Percentiles rank a stretch among this genome's conserved stretches.
phyloP scores from a whole-genome alignment of 352 stramenopile genomes.

The Peronospora farinosa region DNA sequence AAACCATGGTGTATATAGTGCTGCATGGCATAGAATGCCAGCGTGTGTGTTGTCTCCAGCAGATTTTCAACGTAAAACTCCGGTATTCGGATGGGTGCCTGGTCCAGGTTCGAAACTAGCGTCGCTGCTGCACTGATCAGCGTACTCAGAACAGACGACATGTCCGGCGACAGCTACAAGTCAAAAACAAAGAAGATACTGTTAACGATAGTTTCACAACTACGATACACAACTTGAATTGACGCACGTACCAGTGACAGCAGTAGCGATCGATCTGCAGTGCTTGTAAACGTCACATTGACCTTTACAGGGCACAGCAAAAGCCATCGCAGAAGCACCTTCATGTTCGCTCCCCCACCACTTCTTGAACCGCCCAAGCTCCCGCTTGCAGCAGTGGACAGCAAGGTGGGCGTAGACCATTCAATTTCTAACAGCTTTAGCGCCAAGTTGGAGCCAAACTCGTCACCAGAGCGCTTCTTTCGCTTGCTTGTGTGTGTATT shows the following conservation, averaged over 20 bases:
- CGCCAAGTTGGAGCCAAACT: conserved; percentile 45
- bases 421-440: conserved; percentile 50
- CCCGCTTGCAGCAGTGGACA: conserved; percentile 28
- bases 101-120: conserved; percentile 79
- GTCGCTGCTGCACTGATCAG: conserved; percentile 75
- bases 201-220: not conserved
- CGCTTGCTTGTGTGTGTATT: conserved; percentile 23
- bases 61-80: conserved; percentile 88
- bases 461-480: conserved; percentile 11
- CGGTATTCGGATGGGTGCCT: conserved; percentile 82
- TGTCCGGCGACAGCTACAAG: conserved; percentile 63
- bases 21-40: conserved; percentile 83
- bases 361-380: conserved; percentile 25
- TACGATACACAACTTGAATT: not conserved
- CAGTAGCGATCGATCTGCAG: conserved; percentile 72
- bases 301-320: conserved; percentile 82
- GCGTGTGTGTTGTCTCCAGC: conserved; percentile 78
- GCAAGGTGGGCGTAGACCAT: conserved; percentile 45
- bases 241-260: conserved; percentile 53
- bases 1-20: conserved; percentile 82
- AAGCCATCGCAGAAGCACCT: conserved; percentile 73
- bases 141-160: conserved; percentile 72
- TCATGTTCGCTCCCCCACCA: conserved; percentile 49
- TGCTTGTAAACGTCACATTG: conserved; percentile 85
- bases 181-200: conserved; percentile 3